Conservation (phyloP, 345 rosid genomes). For the Sisymbrium altissimum region DNA sequence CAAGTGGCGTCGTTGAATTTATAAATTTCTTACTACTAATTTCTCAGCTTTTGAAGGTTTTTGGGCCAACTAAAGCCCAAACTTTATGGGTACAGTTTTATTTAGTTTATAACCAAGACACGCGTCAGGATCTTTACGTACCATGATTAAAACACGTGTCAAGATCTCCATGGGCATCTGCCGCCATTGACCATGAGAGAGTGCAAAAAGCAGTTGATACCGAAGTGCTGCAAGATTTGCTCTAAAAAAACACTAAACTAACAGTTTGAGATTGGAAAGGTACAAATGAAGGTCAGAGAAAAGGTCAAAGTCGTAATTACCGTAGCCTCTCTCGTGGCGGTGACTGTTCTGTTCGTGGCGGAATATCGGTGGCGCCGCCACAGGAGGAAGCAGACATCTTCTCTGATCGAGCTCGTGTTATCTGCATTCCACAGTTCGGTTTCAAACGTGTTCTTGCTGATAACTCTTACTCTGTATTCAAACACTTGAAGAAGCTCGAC, state of each 20-base stretch:
- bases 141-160: background rate
- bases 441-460: conserved; percentile 84
- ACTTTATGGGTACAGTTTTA: background rate
- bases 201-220: background rate
- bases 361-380: conserved; percentile 43
- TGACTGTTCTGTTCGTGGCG: conserved; percentile 44
- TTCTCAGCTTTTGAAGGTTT: background rate
- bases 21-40: background rate
- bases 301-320: conserved; percentile 45
- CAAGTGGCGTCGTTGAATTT: too few relatives aligned
- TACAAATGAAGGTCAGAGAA: conserved; percentile 40
- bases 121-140: conserved; percentile 3
- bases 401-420: conserved; percentile 51
- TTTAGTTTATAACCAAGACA: background rate
- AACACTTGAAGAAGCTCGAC: conserved; percentile 53
- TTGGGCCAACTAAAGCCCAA: conserved; percentile 11
- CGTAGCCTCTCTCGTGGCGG: conserved; percentile 48
- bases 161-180: background rate
- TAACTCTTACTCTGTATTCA: conserved; percentile 77
- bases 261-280: background rate
- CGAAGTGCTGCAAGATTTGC: conserved; percentile 18
- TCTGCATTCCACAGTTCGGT: conserved; percentile 59
- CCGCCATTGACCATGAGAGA: background rate
- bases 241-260: background rate
- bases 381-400: conserved; percentile 34